These are phyloP conservation scores for Cladophialophora immunda DNA, from an alignment of 2,329 filamentous ascomycete species.

Conservation along the genomic window DNA sequence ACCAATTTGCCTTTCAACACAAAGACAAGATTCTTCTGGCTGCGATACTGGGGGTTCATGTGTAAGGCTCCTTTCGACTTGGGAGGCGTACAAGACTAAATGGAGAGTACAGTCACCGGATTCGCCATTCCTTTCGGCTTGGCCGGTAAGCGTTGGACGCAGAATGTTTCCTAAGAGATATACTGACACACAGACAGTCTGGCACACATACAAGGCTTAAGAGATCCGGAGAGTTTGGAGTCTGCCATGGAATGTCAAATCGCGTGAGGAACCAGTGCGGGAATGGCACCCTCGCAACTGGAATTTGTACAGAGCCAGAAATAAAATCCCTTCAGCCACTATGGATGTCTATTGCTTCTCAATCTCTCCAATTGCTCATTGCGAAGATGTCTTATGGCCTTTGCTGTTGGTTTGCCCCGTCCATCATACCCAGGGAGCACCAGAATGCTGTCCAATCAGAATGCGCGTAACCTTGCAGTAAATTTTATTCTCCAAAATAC, in stretches of 20 bases:
- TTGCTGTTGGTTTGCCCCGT: constrained; percentile 6
- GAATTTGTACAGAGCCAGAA: constrained; percentile 37
- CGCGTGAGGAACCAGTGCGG: constrained; percentile 19
- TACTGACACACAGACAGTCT: constrained; percentile 59
- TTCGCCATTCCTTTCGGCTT: constrained; percentile 69
- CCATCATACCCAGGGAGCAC: background rate
- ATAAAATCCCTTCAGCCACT: constrained; percentile 24
- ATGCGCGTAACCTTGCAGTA: constrained; percentile 12
- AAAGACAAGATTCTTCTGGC: constrained; percentile 81
- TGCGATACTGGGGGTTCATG: constrained; percentile 85
- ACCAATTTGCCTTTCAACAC: constrained; percentile 98
- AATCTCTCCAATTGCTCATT: background rate
- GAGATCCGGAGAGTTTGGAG: constrained; percentile 10
- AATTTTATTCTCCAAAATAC: constrained; percentile 30
- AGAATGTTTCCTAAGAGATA: background rate
- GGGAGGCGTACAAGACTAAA: constrained; percentile 42
- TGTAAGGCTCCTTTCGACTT: constrained; percentile 52
- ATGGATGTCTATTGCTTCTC: background rate
- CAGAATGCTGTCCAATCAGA: constrained; percentile 26
- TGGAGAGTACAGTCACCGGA: constrained; percentile 57
- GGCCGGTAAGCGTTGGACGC: constrained; percentile 63
- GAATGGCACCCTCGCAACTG: constrained; percentile 27
- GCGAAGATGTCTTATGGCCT: background rate
- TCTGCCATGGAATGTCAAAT: constrained; percentile 16
- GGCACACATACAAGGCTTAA: constrained; percentile 72